Evolutionary conservation across 148 eudicot species (phyloP).

Genomic region (Limonium bicolor): DNA sequence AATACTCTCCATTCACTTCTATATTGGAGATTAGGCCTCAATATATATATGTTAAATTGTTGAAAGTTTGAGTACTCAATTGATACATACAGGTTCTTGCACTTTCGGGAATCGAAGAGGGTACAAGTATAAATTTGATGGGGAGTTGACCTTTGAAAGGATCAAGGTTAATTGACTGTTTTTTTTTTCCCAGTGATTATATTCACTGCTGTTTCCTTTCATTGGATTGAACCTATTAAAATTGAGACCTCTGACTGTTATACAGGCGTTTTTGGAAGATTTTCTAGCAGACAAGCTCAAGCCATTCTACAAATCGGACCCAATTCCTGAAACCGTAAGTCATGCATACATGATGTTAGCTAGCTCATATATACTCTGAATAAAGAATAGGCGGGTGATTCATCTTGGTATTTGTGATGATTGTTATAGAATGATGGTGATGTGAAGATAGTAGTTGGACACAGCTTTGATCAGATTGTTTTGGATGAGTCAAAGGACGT

Average conservation of each 20-base stretch:
- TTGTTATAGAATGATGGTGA: slow-evolving; percentile 80
- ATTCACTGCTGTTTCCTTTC: too few species aligned
- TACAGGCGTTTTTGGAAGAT: slow-evolving; percentile 54
- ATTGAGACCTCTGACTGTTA: background rate
- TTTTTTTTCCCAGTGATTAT: background rate
- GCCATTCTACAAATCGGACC: slow-evolving; percentile 86
- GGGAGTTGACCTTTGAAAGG: slow-evolving; percentile 43
- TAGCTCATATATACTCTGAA: background rate
- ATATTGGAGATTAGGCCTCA: too few species aligned
- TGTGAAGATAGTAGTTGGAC: slow-evolving; percentile 82
- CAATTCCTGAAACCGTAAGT: slow-evolving; percentile 79
- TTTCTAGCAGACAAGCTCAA: slow-evolving; percentile 72
- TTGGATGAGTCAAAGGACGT: slow-evolving; percentile 93
- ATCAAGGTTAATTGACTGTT: slow-evolving; percentile 39
- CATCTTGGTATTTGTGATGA: slow-evolving; percentile 7
- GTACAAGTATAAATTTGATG: slow-evolving; percentile 46
- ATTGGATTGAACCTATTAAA: background rate
- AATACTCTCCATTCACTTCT: too few species aligned
- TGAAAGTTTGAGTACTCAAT: too few species aligned
- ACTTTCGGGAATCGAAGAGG: slow-evolving; percentile 56
- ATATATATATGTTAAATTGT: too few species aligned
- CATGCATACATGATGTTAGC: background rate
- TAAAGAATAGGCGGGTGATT: background rate
- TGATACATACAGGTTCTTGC: slow-evolving; percentile 45
- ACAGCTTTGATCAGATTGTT: slow-evolving; percentile 85